Evolutionary conservation across 2,329 filamentous ascomycete species (phyloP).

Genomic region (Phoma herbarum): DNA sequence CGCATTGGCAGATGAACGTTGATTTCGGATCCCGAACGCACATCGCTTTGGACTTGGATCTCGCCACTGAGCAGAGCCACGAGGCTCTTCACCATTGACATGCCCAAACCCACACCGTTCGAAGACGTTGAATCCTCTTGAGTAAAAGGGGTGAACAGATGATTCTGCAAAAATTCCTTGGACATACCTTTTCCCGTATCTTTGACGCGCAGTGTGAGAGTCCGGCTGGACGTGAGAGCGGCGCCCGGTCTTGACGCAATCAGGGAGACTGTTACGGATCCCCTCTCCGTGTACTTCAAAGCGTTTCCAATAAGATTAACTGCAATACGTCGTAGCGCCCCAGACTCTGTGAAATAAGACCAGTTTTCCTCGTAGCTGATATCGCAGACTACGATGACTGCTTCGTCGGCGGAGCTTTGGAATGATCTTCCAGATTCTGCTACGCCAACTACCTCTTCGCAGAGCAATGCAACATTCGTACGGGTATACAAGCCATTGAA

Average conservation of each 20-base stretch:
- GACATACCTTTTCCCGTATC: conserved; percentile 36
- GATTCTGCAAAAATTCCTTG: conserved; percentile 25
- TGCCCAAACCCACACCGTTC: conserved; percentile 30
- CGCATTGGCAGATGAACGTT: conserved; percentile 8
- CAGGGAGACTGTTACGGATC: conserved; percentile 11
- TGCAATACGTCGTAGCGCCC: conserved; percentile 27
- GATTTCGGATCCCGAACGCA: conserved; percentile 6
- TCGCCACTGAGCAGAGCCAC: conserved; percentile 27
- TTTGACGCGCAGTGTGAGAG: conserved; percentile 42
- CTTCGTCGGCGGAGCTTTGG: neutral
- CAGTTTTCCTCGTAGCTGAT: conserved; percentile 12
- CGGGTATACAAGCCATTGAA: conserved; percentile 23
- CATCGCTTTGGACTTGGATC: conserved; percentile 24
- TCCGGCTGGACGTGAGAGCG: neutral
- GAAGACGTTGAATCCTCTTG: conserved; percentile 29
- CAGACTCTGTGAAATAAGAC: conserved; percentile 17
- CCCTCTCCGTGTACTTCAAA: conserved; percentile 29
- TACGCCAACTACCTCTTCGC: conserved; percentile 11
- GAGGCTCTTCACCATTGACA: conserved; percentile 33
- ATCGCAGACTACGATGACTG: conserved; percentile 5
- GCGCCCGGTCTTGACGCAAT: neutral
- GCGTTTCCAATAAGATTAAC: conserved; percentile 36
- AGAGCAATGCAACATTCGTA: conserved; percentile 16
- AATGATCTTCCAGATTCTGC: conserved; percentile 10
- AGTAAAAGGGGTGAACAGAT: conserved; percentile 30